phyloP scores from a whole-genome alignment of 495 filamentous ascomycete genomes.

The Hypoxylon trugodes region DNA sequence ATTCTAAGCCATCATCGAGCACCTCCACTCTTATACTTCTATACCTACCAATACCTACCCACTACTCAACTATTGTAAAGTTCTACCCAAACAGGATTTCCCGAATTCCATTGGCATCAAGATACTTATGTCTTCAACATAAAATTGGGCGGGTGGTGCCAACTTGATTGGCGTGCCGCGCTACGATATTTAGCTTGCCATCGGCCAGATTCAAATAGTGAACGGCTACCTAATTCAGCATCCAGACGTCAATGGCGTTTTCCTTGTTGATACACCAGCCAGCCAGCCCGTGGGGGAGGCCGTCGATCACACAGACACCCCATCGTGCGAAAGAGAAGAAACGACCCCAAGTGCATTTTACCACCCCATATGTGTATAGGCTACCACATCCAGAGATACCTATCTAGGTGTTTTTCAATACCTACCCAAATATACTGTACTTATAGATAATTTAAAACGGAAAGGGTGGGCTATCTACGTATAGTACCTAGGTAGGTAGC shows the following conservation, averaged over 20 bases:
- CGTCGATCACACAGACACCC: constrained; percentile 35
- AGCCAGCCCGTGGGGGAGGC: constrained; percentile 33
- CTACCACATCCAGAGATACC: no score
- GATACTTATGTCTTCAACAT: constrained; percentile 5
- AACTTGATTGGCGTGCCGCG: constrained; percentile 27
- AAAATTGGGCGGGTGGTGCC: constrained; percentile 11
- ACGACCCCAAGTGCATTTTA: no score
- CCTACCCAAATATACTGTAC: no score
- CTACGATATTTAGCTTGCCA: constrained; percentile 27
- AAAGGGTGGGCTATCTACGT: no score
- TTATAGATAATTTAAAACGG: no score
- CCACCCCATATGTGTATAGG: neutral
- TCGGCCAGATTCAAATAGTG: constrained; percentile 22
- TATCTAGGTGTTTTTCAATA: no score
- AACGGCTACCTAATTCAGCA: constrained; percentile 25
- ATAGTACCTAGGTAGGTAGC: no score
- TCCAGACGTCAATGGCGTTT: constrained; percentile 32
- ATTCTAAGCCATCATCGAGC: neutral
- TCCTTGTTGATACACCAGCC: constrained; percentile 17
- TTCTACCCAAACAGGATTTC: neutral
- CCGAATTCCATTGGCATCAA: neutral
- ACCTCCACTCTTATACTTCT: constrained; percentile 10
- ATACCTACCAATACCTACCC: neutral
- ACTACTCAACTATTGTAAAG: no score
- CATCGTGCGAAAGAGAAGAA: constrained; percentile 1